Evolutionary conservation across 331 rosid species (phyloP), one percentile per base, ranked within the genome.

Genomic region (Telfairia occidentalis): DNA sequence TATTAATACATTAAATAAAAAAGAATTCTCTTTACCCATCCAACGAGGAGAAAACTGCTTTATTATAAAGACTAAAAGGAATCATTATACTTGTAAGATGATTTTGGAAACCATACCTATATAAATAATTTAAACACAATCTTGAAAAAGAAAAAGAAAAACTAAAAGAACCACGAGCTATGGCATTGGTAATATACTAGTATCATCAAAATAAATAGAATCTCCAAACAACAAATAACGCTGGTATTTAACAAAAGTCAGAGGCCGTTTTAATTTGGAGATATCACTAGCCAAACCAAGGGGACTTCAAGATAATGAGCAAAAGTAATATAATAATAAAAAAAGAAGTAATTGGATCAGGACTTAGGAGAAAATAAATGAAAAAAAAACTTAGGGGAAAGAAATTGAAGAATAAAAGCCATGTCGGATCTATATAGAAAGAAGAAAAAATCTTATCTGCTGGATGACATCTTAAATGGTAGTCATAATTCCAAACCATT

Each of bases 1-100:
- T 40, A 28, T 84, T 81, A 32, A 53, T 81, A 40, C 32, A 23
- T 76, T 54, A 81, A 79, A 83, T 61, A 48, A 60, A 53, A 45
- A 79, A 53, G 60, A 76, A 58, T 32, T 12, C 42, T 52, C 23
- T 26, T 7, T 58, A 16, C 65, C 65, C 13, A 28, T 0, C 32
- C 18, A 28, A 28, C 38, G 26, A 28, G 19, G 65, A 28, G 65
- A 58, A 28, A 58, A 18, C 19, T 13, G 37, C 16, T 58, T 24
- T 57, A 57, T 57, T 57, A 57, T 26, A 1, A 1, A 57, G 9
- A 30, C 67, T 12, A 8, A 60, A 34, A 32, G 37, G 37, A 2
- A 59, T 28, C 66, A 5, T 32, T 32, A 32, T 32, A 32, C 5
- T 32, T 59, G 23, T 59, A 29, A 28, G 40, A 59, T 0, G 69